These are phyloP conservation scores for Botryotinia convoluta DNA, from an alignment of 2,329 filamentous ascomycete genomes.

Conservation along the genomic window DNA sequence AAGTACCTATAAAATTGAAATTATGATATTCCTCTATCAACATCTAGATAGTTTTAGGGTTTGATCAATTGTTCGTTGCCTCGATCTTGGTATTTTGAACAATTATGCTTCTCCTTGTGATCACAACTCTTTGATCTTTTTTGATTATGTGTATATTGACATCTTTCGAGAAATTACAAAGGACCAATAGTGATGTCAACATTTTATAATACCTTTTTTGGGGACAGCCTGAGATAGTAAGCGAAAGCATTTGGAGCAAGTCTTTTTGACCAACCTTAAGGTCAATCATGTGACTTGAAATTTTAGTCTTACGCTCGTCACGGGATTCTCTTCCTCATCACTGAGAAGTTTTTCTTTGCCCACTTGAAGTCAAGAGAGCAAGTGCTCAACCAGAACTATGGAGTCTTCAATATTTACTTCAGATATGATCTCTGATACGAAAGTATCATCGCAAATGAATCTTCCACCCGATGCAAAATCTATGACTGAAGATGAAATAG, in stretches of 20 bases:
- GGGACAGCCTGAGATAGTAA: background rate
- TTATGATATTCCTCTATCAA: background rate
- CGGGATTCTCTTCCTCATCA: background rate
- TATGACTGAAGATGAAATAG: constrained; percentile 25
- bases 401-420: background rate
- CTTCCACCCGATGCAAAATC: constrained; percentile 7
- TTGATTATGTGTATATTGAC: background rate
- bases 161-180: background rate
- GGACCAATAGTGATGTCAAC: background rate
- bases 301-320: background rate
- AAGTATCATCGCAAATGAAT: background rate
- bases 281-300: constrained; percentile 9
- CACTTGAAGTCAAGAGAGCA: background rate
- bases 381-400: background rate
- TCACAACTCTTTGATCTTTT: background rate
- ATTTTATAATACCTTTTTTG: background rate
- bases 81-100: background rate
- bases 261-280: background rate
- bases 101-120: background rate
- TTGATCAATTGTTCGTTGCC: background rate
- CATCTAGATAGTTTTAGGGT: background rate
- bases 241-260: background rate
- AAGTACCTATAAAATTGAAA: background rate
- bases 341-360: background rate
- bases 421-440: background rate